Base-by-base conservation (phyloP, 257 asterid genomes). In the Verbascum thapsus region DNA sequence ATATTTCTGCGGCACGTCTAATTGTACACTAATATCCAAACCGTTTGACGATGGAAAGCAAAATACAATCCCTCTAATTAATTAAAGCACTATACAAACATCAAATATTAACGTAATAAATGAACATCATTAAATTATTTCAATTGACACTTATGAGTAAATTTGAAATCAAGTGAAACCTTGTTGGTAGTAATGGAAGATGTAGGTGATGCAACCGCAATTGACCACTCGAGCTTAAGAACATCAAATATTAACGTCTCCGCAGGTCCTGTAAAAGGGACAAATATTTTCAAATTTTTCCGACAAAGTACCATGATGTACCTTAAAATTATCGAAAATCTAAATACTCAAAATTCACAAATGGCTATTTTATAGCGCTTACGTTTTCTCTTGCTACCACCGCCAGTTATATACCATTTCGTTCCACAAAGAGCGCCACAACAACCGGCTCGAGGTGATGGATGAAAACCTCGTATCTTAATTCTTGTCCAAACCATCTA, bases 401-500 rank as follows among this genome's bases (percentile, higher is more conserved):
- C 99, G 26, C 97, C 99, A 8, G 96, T 83, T 67, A 94, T 90
- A 68, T 90, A 90, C 97, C 97, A 94, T 82, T 85, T 94, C 45
- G 95, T 79, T 70, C 97, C 96, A 69, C 83, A 84, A 19, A 94
- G 94, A 58, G 91, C 97, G 59, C 99, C 96, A 41, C 99, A 84
- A 72, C 96, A 90, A 39, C 99, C 99, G 70, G 97, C 90, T 83
- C 99, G 81, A 63, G 99, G 97, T 11, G 96, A 87, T 58, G 99
- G 99, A 77, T 90, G 99, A 58, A 83, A 90, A 49, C 97, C 96
- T 61, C 88, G 85, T 61, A 76, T 72, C 75, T 90, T 94, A 44
- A 94, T 82, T 78, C 88, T 84, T 53, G 95, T 80, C 99, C 99
- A 94, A 30, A 86, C 84, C 99, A 94, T 94, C 97, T 94, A 90